These are phyloP conservation scores for Orbilia ellipsospora DNA, from an alignment of 2,329 filamentous ascomycete genomes.

Conservation along the genomic window DNA sequence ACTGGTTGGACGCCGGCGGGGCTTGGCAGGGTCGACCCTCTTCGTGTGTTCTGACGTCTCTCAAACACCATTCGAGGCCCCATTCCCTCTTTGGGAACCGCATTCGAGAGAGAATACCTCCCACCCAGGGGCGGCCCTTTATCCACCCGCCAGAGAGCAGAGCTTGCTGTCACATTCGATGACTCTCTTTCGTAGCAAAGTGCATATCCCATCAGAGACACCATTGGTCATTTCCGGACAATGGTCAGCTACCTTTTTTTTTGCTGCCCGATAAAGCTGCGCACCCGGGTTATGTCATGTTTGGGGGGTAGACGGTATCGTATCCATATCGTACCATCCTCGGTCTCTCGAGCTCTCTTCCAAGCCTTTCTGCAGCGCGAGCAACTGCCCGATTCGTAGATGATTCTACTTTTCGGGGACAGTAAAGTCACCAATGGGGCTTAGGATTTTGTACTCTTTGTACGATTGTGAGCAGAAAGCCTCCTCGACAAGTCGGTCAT, in stretches of 20 bases:
- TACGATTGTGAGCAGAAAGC: not conserved
- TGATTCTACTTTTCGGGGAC: not conserved
- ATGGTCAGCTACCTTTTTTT: too few relatives aligned
- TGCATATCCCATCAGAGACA: too few relatives aligned
- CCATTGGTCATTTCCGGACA: too few relatives aligned
- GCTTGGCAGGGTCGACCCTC: constrained; percentile 5
- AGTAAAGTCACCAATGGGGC: too few relatives aligned
- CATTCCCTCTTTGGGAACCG: not conserved
- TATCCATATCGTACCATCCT: not conserved
- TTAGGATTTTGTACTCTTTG: not conserved
- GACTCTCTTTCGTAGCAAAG: too few relatives aligned
- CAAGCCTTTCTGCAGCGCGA: not conserved
- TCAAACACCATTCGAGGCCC: constrained; percentile 23
- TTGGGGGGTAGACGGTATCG: not conserved
- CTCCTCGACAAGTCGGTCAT: constrained; percentile 6
- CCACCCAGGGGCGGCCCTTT: constrained; percentile 24
- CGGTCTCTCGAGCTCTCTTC: not conserved
- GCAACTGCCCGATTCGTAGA: not conserved
- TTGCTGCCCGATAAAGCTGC: too few relatives aligned
- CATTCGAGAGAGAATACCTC: not conserved
- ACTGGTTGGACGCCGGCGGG: not conserved
- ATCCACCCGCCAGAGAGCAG: too few relatives aligned
- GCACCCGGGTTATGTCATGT: too few relatives aligned
- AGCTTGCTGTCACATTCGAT: too few relatives aligned
- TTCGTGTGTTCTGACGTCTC: constrained; percentile 43